Evolutionary conservation across 2,329 filamentous ascomycete genomes (phyloP).

Genomic region (Ophiocordyceps unilateralis): DNA sequence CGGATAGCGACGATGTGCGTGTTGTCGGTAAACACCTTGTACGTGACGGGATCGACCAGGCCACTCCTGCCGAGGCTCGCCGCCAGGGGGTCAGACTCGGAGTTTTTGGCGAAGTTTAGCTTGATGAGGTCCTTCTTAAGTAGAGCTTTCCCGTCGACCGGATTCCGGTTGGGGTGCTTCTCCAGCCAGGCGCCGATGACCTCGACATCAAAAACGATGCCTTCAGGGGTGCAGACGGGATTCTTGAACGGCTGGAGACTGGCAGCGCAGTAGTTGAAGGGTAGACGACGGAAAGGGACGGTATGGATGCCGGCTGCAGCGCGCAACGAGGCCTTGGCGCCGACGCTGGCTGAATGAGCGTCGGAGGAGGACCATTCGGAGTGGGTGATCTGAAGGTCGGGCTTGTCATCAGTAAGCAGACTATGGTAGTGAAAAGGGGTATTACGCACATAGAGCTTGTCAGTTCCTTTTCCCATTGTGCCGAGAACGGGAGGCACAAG

Average conservation of each 20-base stretch:
- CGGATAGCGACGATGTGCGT: conserved; percentile 86
- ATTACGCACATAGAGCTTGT: conserved; percentile 24
- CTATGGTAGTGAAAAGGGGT: background rate
- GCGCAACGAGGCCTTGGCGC: conserved; percentile 43
- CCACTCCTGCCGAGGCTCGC: conserved; percentile 43
- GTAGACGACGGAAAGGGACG: conserved; percentile 67
- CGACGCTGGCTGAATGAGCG: conserved; percentile 67
- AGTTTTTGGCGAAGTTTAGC: conserved; percentile 82
- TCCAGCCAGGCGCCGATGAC: conserved; percentile 90
- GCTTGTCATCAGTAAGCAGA: background rate
- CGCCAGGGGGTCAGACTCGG: conserved; percentile 40
- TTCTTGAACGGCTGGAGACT: conserved; percentile 90
- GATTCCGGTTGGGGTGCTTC: conserved; percentile 74
- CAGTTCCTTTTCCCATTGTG: conserved; percentile 25
- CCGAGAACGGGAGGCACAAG: conserved; percentile 1
- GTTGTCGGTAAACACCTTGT: conserved; percentile 95
- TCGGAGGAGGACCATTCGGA: conserved; percentile 93
- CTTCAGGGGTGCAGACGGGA: conserved; percentile 75
- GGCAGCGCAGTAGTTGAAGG: conserved; percentile 95
- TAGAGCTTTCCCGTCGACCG: conserved; percentile 65
- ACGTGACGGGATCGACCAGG: conserved; percentile 90
- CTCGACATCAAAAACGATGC: conserved; percentile 88
- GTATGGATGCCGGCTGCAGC: conserved; percentile 18
- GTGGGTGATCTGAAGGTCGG: conserved; percentile 59
- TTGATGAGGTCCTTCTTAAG: conserved; percentile 73